Base-by-base conservation (phyloP, 768 basidiomycete species). In the Suillus fuscotomentosus region DNA sequence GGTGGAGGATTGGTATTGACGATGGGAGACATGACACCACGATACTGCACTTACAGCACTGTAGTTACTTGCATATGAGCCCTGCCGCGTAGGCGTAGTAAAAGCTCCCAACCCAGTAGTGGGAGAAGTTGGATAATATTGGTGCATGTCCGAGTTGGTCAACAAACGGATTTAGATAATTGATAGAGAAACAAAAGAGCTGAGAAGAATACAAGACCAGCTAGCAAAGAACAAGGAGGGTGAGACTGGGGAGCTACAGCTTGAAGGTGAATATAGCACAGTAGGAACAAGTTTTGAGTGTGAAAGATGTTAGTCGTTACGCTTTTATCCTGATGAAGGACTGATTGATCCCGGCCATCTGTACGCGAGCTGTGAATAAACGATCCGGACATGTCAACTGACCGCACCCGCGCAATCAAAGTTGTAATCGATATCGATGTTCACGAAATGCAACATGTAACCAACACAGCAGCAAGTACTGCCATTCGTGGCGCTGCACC, bases 101-200 rank as follows among this genome's bases (percentile, higher is more conserved):
- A 47, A 48, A 15, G 50, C 38, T 43, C 61, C 64, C 42, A 45
- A 31, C 45, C 61, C 31, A 31, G 31, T 61, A 48, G 64, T 54
- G 63, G 64, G 64, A 43, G 53, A 63, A 45, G 61, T 62, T 39
- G 64, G 61, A 22, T 63, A 56, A 54, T 63, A 63, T 24, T 62
- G 61, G 9, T 55, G 64, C 64, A 65, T 65, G 39, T 38, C 36
- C 36, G 36, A 38, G 36, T 24, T 13, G 53, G 7, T 34, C 20
- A 20, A 45, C 22, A 55, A 11, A 62, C 7, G 54, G 47, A 39
- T 24, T 20, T 39, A 39, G 57, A 45, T n/a, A 31, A 27, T 38
- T 39, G 17, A 10, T 10, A 50, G 31, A 47, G 59, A 63, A n/a
- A 60, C 11, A 63, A 60, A 34, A 43, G 9, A 60, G 60, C 22